Percentiles rank a stretch among this genome's conserved stretches.
Evolutionary conservation across 2,329 filamentous ascomycete species (phyloP).

Genomic region (Aspergillus pseudoviridinutans): DNA sequence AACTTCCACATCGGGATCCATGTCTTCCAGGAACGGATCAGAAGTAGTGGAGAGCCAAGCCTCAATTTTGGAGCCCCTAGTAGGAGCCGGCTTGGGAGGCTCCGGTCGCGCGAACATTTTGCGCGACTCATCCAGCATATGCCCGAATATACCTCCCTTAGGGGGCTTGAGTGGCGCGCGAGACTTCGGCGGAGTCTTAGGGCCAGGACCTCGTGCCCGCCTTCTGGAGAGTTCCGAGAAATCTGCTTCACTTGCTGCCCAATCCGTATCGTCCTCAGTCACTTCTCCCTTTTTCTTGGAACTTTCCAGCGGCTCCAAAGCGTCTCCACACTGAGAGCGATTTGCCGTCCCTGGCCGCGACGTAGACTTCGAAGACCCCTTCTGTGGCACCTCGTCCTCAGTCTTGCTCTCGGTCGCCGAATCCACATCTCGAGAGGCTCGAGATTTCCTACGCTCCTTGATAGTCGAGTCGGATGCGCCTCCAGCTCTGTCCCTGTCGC

Average conservation of each 20-base stretch:
- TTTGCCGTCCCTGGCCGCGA: conserved; percentile 21
- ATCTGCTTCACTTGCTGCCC: conserved; percentile 37
- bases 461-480: conserved; percentile 19
- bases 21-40: conserved; percentile 51
- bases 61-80: conserved; percentile 53
- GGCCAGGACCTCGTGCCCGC: conserved; percentile 27
- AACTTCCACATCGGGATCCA: conserved; percentile 32
- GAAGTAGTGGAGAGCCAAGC: conserved; percentile 58
- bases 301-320: conserved; percentile 20
- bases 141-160: conserved; percentile 41
- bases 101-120: conserved; percentile 44
- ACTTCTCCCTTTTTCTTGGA: conserved; percentile 24
- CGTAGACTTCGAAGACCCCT: conserved; percentile 15
- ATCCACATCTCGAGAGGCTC: conserved; percentile 18
- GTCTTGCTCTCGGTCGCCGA: conserved; percentile 17
- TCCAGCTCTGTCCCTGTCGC: conserved; percentile 27
- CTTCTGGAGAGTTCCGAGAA: conserved; percentile 38
- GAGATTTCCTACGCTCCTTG: conserved; percentile 23
- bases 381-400: conserved; percentile 14
- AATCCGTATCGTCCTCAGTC: conserved; percentile 30
- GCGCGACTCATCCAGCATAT: conserved; percentile 42
- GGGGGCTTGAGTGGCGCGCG: conserved; percentile 26
- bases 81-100: conserved; percentile 35
- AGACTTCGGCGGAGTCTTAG: conserved; percentile 10
- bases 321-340: conserved; percentile 18